Conservation (phyloP, 768 basidiomycete genomes). For the Suillus variegatus region DNA sequence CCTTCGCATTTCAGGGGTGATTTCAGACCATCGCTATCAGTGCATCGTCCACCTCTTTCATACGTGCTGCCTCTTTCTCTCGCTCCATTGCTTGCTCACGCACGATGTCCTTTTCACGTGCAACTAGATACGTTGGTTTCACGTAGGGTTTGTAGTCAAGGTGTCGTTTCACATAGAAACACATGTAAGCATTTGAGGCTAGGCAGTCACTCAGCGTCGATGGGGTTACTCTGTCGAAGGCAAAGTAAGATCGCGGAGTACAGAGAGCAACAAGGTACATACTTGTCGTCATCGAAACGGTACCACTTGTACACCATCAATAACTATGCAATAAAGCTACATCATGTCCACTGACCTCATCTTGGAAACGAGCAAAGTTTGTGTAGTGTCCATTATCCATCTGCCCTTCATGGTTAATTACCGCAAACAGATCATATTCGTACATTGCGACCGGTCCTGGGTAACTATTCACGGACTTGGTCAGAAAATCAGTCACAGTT, state of each 20-base stretch:
- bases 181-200: constrained; percentile 85
- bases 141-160: constrained; percentile 78
- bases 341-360: constrained; percentile 62
- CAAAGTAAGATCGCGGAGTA: constrained; percentile 11
- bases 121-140: constrained; percentile 66
- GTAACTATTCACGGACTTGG: constrained; percentile 30
- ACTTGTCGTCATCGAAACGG: constrained; percentile 94
- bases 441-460: constrained; percentile 70
- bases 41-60: constrained; percentile 66
- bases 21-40: constrained; percentile 47
- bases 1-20: constrained; percentile 7
- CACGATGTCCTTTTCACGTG: constrained; percentile 66
- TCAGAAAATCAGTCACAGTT: background rate
- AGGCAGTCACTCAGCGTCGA: constrained; percentile 71
- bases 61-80: constrained; percentile 53
- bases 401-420: constrained; percentile 93
- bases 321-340: background rate
- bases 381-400: constrained; percentile 96
- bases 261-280: constrained; percentile 26
- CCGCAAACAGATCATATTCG: constrained; percentile 89
- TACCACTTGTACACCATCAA: constrained; percentile 65
- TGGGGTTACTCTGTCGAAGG: constrained; percentile 58
- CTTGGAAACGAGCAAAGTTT: constrained; percentile 79
- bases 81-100: constrained; percentile 58
- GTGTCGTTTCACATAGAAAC: constrained; percentile 90